Percentiles rank a stretch among this genome's conserved stretches.
Conservation (phyloP, 257 asterid genomes). For the Penstemon eatonii region DNA sequence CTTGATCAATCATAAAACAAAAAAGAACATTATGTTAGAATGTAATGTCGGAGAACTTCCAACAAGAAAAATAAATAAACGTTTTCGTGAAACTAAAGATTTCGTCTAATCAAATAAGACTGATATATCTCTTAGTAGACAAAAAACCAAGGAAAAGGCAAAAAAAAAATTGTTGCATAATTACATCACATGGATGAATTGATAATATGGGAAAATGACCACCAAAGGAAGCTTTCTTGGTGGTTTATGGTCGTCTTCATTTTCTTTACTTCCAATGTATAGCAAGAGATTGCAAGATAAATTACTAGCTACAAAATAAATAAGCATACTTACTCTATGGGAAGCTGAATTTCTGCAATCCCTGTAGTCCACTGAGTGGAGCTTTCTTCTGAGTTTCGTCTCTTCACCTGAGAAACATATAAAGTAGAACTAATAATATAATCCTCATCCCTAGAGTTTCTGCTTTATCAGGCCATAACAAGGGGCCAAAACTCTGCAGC, state of each 20-base stretch:
- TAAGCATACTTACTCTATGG: slow-evolving; percentile 91
- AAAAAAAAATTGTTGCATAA: not conserved
- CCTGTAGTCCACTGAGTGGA: slow-evolving; percentile 99
- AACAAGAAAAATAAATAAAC: slow-evolving; percentile 6
- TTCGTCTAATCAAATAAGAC: not conserved
- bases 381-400: slow-evolving; percentile 85
- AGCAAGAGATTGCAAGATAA: slow-evolving; percentile 14
- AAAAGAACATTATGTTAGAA: not conserved
- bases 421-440: slow-evolving; percentile 14
- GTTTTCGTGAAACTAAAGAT: not conserved
- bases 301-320: slow-evolving; percentile 11
- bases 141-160: slow-evolving; percentile 8
- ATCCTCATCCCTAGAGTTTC: slow-evolving; percentile 11
- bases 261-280: not conserved
- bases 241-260: not conserved
- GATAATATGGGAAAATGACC: slow-evolving; percentile 8
- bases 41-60: slow-evolving; percentile 16
- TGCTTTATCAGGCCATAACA: slow-evolving; percentile 14
- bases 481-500: slow-evolving; percentile 14
- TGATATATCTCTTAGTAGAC: not conserved
- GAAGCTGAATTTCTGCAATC: slow-evolving; percentile 96
- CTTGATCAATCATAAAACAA: not conserved
- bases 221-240: slow-evolving; percentile 12
- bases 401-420: slow-evolving; percentile 63
- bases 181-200: not conserved